These are phyloP conservation scores for Hibiscus syriacus DNA, from an alignment of 345 rosid species.

Conservation along the genomic window DNA sequence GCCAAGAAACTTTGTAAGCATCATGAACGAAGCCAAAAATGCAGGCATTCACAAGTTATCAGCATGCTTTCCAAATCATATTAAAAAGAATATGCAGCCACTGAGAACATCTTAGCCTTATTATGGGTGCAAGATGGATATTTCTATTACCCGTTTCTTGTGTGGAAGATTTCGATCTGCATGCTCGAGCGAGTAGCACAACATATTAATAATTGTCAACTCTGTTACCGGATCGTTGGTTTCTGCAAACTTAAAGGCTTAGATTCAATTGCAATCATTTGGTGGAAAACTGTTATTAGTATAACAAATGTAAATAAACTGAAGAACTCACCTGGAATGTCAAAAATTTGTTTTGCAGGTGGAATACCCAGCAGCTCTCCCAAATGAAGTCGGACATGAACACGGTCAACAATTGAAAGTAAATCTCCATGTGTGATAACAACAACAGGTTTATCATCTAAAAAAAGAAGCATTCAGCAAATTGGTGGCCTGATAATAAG, in stretches of 20 bases:
- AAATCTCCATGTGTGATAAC: conserved; percentile 80
- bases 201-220: conserved; percentile 45
- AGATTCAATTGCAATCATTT: conserved; percentile 1
- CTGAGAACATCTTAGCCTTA: neutral
- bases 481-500: neutral
- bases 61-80: neutral
- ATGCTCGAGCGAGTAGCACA: conserved; percentile 68
- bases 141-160: conserved; percentile 22
- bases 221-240: conserved; percentile 42
- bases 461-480: conserved; percentile 7
- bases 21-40: too few relatives aligned
- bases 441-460: conserved; percentile 85
- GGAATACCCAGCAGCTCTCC: conserved; percentile 72
- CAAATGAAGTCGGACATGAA: conserved; percentile 37
- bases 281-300: neutral
- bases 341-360: conserved; percentile 64
- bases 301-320: neutral
- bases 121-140: conserved; percentile 14
- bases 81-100: neutral
- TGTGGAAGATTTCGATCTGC: conserved; percentile 63
- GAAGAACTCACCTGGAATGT: conserved; percentile 61
- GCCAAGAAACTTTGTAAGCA: too few relatives aligned
- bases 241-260: conserved; percentile 31
- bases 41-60: too few relatives aligned
- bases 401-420: conserved; percentile 49